Evolutionary conservation across 495 filamentous ascomycete genomes (phyloP), one percentile per base, ranked within the genome.

Genomic region (Symbiotaphrina buchneri): DNA sequence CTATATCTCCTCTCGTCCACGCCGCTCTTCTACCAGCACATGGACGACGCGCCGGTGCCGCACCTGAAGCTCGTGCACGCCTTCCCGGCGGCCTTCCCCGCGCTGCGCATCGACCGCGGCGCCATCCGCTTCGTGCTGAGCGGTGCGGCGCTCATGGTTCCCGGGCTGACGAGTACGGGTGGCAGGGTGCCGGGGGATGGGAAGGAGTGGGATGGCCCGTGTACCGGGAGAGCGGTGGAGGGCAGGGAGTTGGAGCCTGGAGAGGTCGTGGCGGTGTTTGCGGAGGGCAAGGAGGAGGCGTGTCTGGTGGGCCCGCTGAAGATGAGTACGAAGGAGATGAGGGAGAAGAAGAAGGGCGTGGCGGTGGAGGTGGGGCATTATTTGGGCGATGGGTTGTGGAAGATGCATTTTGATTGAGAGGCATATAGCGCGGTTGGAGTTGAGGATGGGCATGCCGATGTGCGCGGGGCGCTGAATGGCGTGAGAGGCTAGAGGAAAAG

Each of bases 111-210:
- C 6, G 27, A 20, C 16, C 71, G 87, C 30, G 87, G 87, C 31
- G 87, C 90, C 0, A 94, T 95, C 50, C 80, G 90, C 35, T 97
- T 97, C 54, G 85, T 97, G 18, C 64, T 97, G 1, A 72, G 68
- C 2, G 87, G 87, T 15, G 87, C 87, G 0, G 74, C 84, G 32
- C 69, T 97, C 26, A 97, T 97, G 87, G 83, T 77, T 8, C 87
- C 87, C 0, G 87, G 87, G 0, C 47, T 95, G 36, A 97, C 87
- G 5, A 74, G 66, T 6, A 47, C 71, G 0, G 87, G 90, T 1
- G 87, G 87, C 0, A 43, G 69, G 19, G 49, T 97, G 40, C 87
- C 82, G 59, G 54, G 30, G 46, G 55, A 18, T 58, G 66, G 33
- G 28, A 53, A 30, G 55, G 50, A 41, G 8, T 18, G 15, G 6